Evolutionary conservation across 768 basidiomycete species (phyloP).

Genomic region (Neoboletus brunneissimus): DNA sequence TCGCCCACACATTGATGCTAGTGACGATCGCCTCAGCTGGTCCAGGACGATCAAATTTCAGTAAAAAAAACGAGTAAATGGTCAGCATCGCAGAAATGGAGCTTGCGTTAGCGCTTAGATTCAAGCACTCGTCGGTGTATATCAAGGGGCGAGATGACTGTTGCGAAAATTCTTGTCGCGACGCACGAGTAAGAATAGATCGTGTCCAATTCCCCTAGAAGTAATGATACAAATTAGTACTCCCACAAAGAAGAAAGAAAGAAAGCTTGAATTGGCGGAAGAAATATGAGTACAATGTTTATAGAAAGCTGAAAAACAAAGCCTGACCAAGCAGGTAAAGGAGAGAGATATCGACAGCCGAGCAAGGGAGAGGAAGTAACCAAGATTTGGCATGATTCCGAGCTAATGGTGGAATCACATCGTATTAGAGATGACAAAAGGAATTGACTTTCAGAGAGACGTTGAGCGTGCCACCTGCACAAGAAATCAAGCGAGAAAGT

Average conservation of each 20-base stretch:
- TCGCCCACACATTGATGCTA: too few relatives aligned
- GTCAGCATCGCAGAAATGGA: background rate
- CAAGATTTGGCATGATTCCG: conserved; percentile 9
- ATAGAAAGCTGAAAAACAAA: conserved; percentile 10
- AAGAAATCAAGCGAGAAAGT: conserved; percentile 19
- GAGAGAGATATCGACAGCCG: background rate
- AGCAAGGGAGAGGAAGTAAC: conserved; percentile 1
- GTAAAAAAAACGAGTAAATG: too few relatives aligned
- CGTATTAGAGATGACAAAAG: conserved; percentile 1
- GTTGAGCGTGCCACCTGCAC: conserved; percentile 11
- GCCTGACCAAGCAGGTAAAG: conserved; percentile 25
- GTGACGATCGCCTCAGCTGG: background rate
- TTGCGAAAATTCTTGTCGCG: background rate
- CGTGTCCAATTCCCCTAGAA: background rate
- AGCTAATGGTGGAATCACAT: conserved; percentile 3
- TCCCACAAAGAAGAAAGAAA: background rate
- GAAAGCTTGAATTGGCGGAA: conserved; percentile 12
- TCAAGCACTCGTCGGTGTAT: background rate
- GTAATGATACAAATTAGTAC: background rate
- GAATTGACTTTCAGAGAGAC: conserved; percentile 4
- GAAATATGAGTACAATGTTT: conserved; percentile 18
- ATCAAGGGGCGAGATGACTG: background rate
- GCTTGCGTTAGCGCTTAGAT: background rate
- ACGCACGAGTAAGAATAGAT: background rate
- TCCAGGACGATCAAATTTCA: background rate